Base-by-base conservation (phyloP, 2,329 filamentous ascomycete species). In the Pseudocercospora macadamiae region DNA sequence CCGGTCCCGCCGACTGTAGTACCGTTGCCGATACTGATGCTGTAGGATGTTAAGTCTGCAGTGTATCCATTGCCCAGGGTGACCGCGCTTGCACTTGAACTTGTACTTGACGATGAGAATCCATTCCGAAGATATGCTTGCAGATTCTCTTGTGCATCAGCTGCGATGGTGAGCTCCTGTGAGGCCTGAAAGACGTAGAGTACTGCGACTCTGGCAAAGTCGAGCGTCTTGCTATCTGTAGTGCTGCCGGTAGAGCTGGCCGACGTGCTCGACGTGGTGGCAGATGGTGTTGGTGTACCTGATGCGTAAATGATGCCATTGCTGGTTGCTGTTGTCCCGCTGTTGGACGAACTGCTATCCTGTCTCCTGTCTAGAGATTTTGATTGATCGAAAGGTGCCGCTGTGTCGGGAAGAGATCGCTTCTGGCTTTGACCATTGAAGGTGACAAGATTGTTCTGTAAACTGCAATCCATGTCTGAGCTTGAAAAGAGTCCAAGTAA, bases 371-470 rank as follows among this genome's bases (percentile, higher is more conserved):
- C 18, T 3, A 62, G 8, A 9, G 19, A 4, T 51, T 49, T 14
- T 44, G 28, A 14, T 26, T 8, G 18, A 44, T 3, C 36, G 39
- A 5, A 12, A 42, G 3, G 25, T 32, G 19, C 18, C 10, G n/a
- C 55, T 39, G 16, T 61, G 32, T 34, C 55, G 14, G 58, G 25
- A 10, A 23, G 23, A 3, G 36, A 51, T 37, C 62, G 59, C 49
- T 62, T 65, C 65, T 70, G 39, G 70, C 71, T 60, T 32, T 67
- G 57, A 3, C 87, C 88, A 66, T 90, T 84, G 73, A 97, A 96
- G 0, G 90, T 91, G 14, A 97, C 88, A 3, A 99, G 81, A 0
- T 91, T 88, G 68, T 97, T 97, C 73, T 97, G 89, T 0, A 88
- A 86, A 7, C 86, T 85, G 74, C 95, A 99, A 55, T 89, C 92